These are phyloP conservation scores for Chlorella sp. DNA, from an alignment of 139 green algal genomes.

Conservation along the genomic window DNA sequence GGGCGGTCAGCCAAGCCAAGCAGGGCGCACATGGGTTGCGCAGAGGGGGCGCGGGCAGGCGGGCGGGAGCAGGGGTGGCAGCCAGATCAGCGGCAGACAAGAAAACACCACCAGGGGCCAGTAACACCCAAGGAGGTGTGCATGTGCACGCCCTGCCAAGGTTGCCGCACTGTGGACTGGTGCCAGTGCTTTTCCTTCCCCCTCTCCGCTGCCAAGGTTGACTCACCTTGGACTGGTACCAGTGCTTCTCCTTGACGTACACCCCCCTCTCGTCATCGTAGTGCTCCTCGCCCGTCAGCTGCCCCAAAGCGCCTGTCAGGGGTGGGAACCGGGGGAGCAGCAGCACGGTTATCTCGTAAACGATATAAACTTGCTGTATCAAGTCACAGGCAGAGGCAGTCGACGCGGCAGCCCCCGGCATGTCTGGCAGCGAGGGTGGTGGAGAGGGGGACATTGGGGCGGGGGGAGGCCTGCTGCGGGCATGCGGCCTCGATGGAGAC, in stretches of 20 bases:
- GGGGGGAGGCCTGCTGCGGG: not conserved
- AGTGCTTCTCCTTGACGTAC: not conserved
- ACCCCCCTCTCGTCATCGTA: not conserved
- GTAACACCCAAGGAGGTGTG: no score
- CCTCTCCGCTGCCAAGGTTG: no score
- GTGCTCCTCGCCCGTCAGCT: not conserved
- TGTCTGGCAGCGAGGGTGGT: no score
- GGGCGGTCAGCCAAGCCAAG: no score
- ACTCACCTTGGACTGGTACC: constrained; percentile 19
- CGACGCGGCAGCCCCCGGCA: no score
- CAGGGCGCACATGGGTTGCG: no score
- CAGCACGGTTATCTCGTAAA: no score
- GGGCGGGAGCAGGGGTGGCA: not conserved
- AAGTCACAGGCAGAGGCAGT: not conserved
- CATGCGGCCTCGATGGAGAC: not conserved
- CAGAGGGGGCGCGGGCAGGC: no score
- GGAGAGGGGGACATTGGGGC: not conserved
- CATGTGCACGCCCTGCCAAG: no score
- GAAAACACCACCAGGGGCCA: no score
- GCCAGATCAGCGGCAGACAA: no score
- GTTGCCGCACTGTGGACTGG: not conserved
- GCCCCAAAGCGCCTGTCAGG: constrained; percentile 2
- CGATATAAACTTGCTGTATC: no score
- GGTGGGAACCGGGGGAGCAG: not conserved
- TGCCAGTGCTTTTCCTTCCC: constrained; percentile 10